These are phyloP conservation scores for Aspergillus aculeatus DNA, from an alignment of 2,329 filamentous ascomycete genomes.

Conservation along the genomic window DNA sequence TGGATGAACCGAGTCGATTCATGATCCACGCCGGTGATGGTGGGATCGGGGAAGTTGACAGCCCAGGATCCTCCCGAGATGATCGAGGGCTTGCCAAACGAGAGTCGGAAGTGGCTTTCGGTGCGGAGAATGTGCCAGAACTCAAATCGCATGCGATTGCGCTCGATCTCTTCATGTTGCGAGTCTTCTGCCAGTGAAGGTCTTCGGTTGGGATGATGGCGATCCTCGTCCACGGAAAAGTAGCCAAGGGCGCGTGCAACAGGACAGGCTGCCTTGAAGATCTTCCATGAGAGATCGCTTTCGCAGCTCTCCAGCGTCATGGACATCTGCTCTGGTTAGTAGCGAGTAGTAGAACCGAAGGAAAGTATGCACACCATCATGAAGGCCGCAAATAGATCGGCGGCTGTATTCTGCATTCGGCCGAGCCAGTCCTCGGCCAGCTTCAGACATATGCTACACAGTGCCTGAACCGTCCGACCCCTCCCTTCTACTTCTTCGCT, in stretches of 20 bases:
- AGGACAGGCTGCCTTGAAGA: constrained; percentile 8
- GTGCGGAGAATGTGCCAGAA: constrained; percentile 22
- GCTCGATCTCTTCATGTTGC: constrained; percentile 4
- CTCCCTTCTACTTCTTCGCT: neutral
- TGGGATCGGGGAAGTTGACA: constrained; percentile 21
- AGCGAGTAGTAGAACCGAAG: too few relatives aligned
- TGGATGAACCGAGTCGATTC: constrained; percentile 17
- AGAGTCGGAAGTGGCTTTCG: constrained; percentile 20
- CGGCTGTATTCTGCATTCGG: constrained; percentile 8
- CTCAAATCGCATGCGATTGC: constrained; percentile 21
- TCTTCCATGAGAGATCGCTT: constrained; percentile 17
- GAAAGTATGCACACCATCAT: constrained; percentile 10
- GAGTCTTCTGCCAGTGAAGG: neutral
- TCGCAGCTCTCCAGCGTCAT: constrained; percentile 18
- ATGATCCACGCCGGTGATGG: constrained; percentile 17
- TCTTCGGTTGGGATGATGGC: neutral
- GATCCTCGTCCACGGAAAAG: constrained; percentile 15
- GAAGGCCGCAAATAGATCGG: constrained; percentile 18
- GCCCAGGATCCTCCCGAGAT: constrained; percentile 18
- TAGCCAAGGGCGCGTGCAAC: constrained; percentile 17
- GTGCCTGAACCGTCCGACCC: constrained; percentile 7
- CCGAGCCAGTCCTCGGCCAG: constrained; percentile 13
- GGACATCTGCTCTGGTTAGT: constrained; percentile 10
- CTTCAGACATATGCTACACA: constrained; percentile 9
- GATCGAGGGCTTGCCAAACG: constrained; percentile 17